These are phyloP conservation scores for Aegilops longissima DNA, from an alignment of 176 grass and related monocot species.

Conservation along the genomic window DNA sequence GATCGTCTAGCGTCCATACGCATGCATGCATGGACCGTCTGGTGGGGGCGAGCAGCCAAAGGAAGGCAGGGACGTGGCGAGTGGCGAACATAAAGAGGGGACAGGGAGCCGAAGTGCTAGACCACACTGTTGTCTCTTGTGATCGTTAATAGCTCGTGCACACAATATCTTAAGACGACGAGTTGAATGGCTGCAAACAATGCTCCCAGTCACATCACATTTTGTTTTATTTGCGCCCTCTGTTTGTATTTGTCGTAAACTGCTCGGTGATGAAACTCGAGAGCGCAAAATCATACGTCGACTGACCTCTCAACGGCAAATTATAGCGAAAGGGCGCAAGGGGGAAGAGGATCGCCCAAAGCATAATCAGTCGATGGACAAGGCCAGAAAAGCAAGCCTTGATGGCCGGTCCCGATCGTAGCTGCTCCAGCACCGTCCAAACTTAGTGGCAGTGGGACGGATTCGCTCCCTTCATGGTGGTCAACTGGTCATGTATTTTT, in stretches of 20 bases:
- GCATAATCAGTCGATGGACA: too few species aligned
- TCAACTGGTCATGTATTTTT: too few species aligned
- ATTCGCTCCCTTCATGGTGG: too few species aligned
- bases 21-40: too few species aligned
- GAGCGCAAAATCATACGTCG: not conserved
- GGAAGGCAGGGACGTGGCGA: not conserved
- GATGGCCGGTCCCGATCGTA: too few species aligned
- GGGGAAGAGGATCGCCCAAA: not conserved
- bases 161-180: not conserved
- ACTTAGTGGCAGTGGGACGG: too few species aligned
- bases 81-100: not conserved
- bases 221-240: not conserved
- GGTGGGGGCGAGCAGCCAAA: not conserved
- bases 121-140: not conserved
- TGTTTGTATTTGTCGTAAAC: not conserved
- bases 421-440: too few species aligned
- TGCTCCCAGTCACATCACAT: not conserved
- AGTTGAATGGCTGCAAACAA: not conserved
- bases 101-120: not conserved
- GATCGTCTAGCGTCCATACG: not conserved
- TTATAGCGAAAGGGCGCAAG: not conserved
- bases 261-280: not conserved
- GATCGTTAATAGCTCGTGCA: not conserved
- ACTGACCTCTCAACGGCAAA: too few species aligned
- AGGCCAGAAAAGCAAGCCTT: too few species aligned